These are phyloP conservation scores for Phaseolus coccineus DNA, from an alignment of 331 rosid species.

Conservation along the genomic window DNA sequence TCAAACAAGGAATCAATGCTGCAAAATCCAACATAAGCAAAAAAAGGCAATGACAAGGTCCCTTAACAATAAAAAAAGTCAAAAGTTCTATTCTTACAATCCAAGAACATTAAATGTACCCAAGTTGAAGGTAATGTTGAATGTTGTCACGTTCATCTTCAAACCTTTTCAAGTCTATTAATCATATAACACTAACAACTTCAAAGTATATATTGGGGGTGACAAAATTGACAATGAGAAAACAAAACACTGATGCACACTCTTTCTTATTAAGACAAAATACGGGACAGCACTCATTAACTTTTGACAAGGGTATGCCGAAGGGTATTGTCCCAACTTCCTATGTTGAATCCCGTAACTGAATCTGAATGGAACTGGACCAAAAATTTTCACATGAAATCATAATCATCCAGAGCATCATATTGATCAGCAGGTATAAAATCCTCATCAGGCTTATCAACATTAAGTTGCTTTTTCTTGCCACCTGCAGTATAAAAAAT, in stretches of 20 bases:
- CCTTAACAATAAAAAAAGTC: constrained; percentile 4
- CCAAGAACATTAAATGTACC: constrained; percentile 38
- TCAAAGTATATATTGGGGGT: constrained; percentile 27
- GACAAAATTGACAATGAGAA: constrained; percentile 61
- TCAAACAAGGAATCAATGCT: not conserved
- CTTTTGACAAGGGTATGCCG: constrained; percentile 51
- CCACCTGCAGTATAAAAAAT: constrained; percentile 55
- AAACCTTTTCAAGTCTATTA: constrained; percentile 38
- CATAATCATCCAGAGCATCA: constrained; percentile 76
- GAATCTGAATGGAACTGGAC: constrained; percentile 46
- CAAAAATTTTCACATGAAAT: constrained; percentile 75
- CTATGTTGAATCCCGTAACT: constrained; percentile 48
- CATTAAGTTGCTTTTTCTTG: constrained; percentile 89
- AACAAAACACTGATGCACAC: constrained; percentile 47
- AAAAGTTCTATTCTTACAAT: constrained; percentile 33
- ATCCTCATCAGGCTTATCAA: constrained; percentile 87
- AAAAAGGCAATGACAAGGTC: not conserved
- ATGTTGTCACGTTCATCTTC: constrained; percentile 44
- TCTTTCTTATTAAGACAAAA: constrained; percentile 57
- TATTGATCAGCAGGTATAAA: constrained; percentile 53
- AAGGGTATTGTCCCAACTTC: constrained; percentile 55
- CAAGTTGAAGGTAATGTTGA: constrained; percentile 19
- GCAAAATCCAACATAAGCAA: not conserved
- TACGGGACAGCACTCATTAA: constrained; percentile 57
- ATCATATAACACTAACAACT: constrained; percentile 34